These are phyloP conservation scores for Penicillium simplicissimum DNA, from an alignment of 495 filamentous ascomycete genomes.

Conservation along the genomic window DNA sequence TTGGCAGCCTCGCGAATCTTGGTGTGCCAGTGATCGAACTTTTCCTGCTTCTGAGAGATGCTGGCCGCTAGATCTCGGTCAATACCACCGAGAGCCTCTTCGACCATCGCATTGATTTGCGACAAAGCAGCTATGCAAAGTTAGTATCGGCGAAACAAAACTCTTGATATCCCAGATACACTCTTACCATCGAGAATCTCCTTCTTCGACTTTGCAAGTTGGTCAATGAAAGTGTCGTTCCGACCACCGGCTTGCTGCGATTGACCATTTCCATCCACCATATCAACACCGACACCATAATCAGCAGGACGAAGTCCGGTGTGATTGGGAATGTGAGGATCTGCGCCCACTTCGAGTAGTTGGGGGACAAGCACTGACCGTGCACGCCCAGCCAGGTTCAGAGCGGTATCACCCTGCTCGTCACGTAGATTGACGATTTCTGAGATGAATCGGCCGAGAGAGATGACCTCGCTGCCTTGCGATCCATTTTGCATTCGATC, in stretches of 20 bases:
- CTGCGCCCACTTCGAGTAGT: slow-evolving; percentile 87
- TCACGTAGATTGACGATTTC: slow-evolving; percentile 95
- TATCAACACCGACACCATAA: slow-evolving; percentile 85
- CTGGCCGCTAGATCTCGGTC: slow-evolving; percentile 73
- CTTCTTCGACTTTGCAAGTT: slow-evolving; percentile 55
- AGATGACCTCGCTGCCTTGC: slow-evolving; percentile 61
- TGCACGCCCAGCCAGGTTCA: slow-evolving; percentile 89
- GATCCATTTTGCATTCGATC: slow-evolving; percentile 32
- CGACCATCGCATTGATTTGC: slow-evolving; percentile 45
- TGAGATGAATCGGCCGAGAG: slow-evolving; percentile 85
- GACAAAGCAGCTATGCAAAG: slow-evolving; percentile 62
- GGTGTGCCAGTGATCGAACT: slow-evolving; percentile 73
- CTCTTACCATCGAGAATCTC: slow-evolving; percentile 47
- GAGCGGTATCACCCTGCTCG: slow-evolving; percentile 87
- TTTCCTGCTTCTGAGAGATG: slow-evolving; percentile 76
- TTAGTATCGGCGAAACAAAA: slow-evolving; percentile 22
- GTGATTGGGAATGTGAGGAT: slow-evolving; percentile 83
- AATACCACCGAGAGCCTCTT: slow-evolving; percentile 61
- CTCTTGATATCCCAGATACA: not conserved
- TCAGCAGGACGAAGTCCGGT: slow-evolving; percentile 83
- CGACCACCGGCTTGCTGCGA: slow-evolving; percentile 50
- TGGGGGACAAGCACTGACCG: slow-evolving; percentile 93
- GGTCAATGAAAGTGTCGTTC: slow-evolving; percentile 60
- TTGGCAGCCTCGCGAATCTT: slow-evolving; percentile 78
- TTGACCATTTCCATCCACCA: slow-evolving; percentile 45